phyloP scores from a whole-genome alignment of 345 rosid species.

The Psidium friedrichsthalianum region DNA sequence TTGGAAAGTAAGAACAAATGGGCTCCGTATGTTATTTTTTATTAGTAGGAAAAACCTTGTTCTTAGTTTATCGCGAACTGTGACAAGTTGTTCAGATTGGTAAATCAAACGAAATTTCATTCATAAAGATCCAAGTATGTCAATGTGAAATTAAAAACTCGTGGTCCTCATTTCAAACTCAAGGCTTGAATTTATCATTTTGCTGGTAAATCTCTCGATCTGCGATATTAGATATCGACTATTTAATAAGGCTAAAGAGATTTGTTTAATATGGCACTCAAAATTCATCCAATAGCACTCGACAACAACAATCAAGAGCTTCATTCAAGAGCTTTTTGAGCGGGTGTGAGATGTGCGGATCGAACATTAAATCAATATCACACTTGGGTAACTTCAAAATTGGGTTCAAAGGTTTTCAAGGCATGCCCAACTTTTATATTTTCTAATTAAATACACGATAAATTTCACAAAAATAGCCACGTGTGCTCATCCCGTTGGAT shows the following conservation, averaged over 20 bases:
- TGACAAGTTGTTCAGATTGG: rapidly evolving
- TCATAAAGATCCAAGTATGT: too few species aligned
- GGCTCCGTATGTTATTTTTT: too few species aligned
- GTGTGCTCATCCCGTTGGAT: neutral
- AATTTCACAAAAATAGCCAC: neutral
- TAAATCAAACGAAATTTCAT: rapidly evolving
- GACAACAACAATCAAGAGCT: neutral
- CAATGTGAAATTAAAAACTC: neutral
- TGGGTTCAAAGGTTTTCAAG: neutral
- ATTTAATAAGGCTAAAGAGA: neutral
- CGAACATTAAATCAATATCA: neutral
- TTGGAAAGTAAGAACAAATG: too few species aligned
- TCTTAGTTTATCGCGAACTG: rapidly evolving
- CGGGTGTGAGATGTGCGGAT: neutral
- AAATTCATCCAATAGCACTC: neutral
- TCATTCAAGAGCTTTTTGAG: neutral
- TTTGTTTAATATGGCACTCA: neutral
- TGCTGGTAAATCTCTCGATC: neutral
- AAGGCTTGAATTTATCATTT: neutral
- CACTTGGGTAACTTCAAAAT: neutral
- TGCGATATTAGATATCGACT: rapidly evolving
- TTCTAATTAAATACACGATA: neutral
- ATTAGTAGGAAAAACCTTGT: neutral
- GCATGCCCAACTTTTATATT: neutral
- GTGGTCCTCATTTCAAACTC: neutral